phyloP scores from a whole-genome alignment of 2,329 filamentous ascomycete genomes.

The Fusarium luffae region DNA sequence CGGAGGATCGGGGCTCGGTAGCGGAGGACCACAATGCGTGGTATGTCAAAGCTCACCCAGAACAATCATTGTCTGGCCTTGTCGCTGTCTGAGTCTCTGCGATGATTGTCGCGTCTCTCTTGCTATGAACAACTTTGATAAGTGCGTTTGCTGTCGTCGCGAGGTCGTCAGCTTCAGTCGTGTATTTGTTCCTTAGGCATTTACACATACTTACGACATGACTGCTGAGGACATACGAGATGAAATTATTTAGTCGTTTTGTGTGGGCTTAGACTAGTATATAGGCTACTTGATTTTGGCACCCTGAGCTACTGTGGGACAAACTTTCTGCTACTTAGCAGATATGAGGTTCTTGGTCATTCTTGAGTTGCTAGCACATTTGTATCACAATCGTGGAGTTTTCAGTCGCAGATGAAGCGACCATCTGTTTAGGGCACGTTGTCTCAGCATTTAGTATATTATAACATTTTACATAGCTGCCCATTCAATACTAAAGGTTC shows the following conservation, averaged over 20 bases:
- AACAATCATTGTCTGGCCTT: slow-evolving; percentile 95
- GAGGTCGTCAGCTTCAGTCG: slow-evolving; percentile 90
- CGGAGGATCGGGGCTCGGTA: slow-evolving; percentile 78
- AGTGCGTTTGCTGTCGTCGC: slow-evolving; percentile 92
- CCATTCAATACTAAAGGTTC: slow-evolving; percentile 92
- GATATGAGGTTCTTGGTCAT: background rate
- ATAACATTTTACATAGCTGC: slow-evolving; percentile 77
- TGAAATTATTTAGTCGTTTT: background rate
- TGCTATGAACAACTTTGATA: slow-evolving; percentile 97
- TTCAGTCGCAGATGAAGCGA: slow-evolving; percentile 4
- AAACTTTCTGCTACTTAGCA: slow-evolving; percentile 3
- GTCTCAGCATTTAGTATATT: slow-evolving; percentile 28
- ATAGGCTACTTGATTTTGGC: background rate
- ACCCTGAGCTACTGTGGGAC: background rate
- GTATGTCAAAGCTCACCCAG: slow-evolving; percentile 89
- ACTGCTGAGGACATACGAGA: background rate
- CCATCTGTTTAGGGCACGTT: slow-evolving; percentile 13
- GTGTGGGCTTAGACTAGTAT: background rate
- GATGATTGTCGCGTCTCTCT: slow-evolving; percentile 94
- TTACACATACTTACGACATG: background rate
- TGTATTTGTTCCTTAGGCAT: slow-evolving; percentile 78
- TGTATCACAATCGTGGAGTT: background rate
- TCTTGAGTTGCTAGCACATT: slow-evolving; percentile 25
- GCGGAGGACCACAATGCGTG: slow-evolving; percentile 83
- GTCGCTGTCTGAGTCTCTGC: slow-evolving; percentile 91